Evolutionary conservation across 225 moss, liverwort and hornwort species (phyloP), one percentile per base, ranked within the genome.

Genomic region (Takakia lepidozioides): DNA sequence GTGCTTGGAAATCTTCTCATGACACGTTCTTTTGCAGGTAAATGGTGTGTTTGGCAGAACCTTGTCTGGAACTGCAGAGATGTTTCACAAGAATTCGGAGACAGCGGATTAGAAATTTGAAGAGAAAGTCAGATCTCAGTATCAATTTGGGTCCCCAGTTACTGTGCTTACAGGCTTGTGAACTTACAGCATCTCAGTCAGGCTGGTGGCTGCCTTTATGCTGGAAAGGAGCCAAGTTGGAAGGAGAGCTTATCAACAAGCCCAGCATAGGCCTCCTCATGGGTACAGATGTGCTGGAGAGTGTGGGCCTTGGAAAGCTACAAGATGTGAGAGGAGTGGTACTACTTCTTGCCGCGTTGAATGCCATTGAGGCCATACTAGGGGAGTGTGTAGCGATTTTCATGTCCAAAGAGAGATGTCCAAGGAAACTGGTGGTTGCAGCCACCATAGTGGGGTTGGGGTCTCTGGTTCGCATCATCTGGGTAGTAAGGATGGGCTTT

Each of bases 401-500:
- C 3, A 57, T 80, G 39, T 57, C 67, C 14, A 52, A 51, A 15
- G 69, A 56, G 4, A 42, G 68, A 4, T 86, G 89, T 54, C 71
- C 86, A 10, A 25, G 48, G 35, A 72, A 68, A 47, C 56, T 86
- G 46, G 55, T 62, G 1, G 11, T 72, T 18, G 80, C 74, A 5
- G 66, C 80, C 11, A 54, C 53, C 22, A 24, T 66, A 27, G 72
- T 90, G 43, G 76, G 62, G 29, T 36, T 55, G 14, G 80, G 55
- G 3, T 61, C 80, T 3, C 62, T 32, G 42, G 19, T 80, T 66
- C 89, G 89, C 41, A 25, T 85, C 16, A 46, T 86, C 2, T 90
- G 89, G 89, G 83, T 86, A 74, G 25, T 83, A 19, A 77, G 80
- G 5, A 90, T 90, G 82, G 89, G 64, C 2, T 62, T 80, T 27